These are phyloP conservation scores for Carex kokanica DNA, from an alignment of 176 grass and related monocot species.

Conservation along the genomic window DNA sequence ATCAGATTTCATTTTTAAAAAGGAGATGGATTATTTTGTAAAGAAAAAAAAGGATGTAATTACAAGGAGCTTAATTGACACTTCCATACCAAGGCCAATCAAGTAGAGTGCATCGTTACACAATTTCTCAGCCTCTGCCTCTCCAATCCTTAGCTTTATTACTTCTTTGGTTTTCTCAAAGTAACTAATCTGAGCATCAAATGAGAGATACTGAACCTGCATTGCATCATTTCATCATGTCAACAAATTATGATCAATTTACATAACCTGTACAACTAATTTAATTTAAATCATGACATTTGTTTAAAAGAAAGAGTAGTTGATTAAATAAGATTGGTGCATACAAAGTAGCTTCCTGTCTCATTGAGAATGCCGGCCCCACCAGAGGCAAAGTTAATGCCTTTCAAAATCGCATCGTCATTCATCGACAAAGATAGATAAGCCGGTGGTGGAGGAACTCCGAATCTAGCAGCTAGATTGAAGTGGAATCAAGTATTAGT, in stretches of 20 bases:
- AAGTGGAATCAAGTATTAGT: background rate
- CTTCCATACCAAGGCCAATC: conserved; percentile 61
- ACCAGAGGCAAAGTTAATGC: conserved; percentile 86
- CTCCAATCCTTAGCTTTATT: conserved; percentile 61
- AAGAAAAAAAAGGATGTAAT: background rate
- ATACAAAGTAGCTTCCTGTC: conserved; percentile 93
- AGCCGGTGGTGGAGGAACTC: conserved; percentile 50
- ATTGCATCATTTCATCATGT: background rate
- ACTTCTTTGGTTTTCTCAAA: conserved; percentile 61
- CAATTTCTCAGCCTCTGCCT: conserved; percentile 51
- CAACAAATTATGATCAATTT: background rate
- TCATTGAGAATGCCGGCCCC: conserved; percentile 89
- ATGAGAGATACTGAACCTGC: conserved; percentile 89
- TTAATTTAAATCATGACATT: background rate
- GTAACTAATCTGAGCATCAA: conserved; percentile 77
- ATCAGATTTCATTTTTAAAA: background rate
- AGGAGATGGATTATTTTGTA: background rate
- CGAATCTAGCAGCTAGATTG: conserved; percentile 67
- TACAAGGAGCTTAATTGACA: background rate
- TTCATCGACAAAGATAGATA: conserved; percentile 80
- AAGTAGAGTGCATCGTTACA: conserved; percentile 68
- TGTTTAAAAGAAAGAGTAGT: background rate
- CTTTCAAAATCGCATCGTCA: conserved; percentile 60
- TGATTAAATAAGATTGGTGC: background rate
- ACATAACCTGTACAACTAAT: background rate